Base-by-base conservation (phyloP, 805 yeast genomes). In the Lipomyces kockii region DNA sequence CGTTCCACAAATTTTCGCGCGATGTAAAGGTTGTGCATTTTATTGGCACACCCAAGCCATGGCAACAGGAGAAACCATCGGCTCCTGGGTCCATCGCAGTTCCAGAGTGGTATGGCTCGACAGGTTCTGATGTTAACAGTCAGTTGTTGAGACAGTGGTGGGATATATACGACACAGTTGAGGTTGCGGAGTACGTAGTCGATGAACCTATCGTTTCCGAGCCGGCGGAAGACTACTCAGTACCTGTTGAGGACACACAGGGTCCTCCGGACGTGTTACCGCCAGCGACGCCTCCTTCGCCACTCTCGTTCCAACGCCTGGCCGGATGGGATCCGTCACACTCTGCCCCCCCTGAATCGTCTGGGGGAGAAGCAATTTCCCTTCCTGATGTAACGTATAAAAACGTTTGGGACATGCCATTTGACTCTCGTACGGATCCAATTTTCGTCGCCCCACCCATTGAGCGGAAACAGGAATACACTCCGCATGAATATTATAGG, bases 1-100 rank as follows among this genome's bases (percentile, higher is more conserved):
- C 96, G 0, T 86, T 80, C 74, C 78, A 77, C 52, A 83, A 84
- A 74, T 91, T 88, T 75, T 67, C 73, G 17, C 65, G 76, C 14
- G 78, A 82, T 29, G 78, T 86, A 29, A 80, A 79, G 58, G 74
- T 77, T 8, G 73, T 78, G 37, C 83, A 81, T 65, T 81, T 80
- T 63, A 76, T 79, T 35, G 83, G 83, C 34, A 20, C 73, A 12
- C 27, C 52, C 49, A 81, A 81, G 72, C 83, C 83, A 14, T 81
- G 83, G 83, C 61, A 61, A 20, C 35, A 39, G 11, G 60, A 57
- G 9, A 56, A 51, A 14, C 71, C 71, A 34, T 43, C 65, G 2
- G 46, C 39, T 2, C 60, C 70, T 1, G 52, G 3, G 35, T 20
- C 55, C 49, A 35, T 54, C 51, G 62, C 63, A 14, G 65, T 62